Base-by-base conservation (phyloP, 805 yeast species). In the Starmera caribaea region DNA sequence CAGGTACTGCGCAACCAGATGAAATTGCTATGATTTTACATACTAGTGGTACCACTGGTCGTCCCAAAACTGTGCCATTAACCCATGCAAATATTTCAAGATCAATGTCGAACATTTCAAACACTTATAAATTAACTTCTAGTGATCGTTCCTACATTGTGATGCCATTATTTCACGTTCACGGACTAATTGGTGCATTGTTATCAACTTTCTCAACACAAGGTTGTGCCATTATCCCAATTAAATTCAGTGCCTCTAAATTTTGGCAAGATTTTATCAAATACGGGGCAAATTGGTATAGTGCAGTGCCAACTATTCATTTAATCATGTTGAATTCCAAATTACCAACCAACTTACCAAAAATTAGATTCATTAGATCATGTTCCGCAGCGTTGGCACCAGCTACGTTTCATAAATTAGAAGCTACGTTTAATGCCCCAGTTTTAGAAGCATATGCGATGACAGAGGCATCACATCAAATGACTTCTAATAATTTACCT, bases 381-480 rank as follows among this genome's bases (percentile, higher is more conserved):
- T 81, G 88, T 53, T 81, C 87, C 1, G 71, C 86, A 1, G 71
- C 86, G 6, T 63, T 81, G 49, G 84, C 87, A 1, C 85, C 86
- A 2, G 57, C 77, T 1, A 77, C 78, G 6, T 73, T 81, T 62
- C 64, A 64, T 39, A 66, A 70, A 54, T 62, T 81, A 36, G 88
- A 81, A 48, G 43, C 59, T 36, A 64, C 68, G 27, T 74, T 81
- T 55, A 61, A 70, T 8, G 81, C 84, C 0, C 87, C 87, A 1
- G 87, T 81, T 0, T 53, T 80, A 13, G 89, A 81, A 55, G 88
- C 88, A 0, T 81, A 81, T 52, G 88, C 87, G 5, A 80, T 81
- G 86, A 81, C 88, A 2, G 89, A 81, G 54, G 85, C 85, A 1
- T 69, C 84, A n/a, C 88, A 81, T 56, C 87, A 81, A 57, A 81